Percentiles rank a stretch among this genome's conserved stretches.
These are phyloP conservation scores for Omphalea diandra DNA, from an alignment of 441 rosid genomes.

Conservation along the genomic window DNA sequence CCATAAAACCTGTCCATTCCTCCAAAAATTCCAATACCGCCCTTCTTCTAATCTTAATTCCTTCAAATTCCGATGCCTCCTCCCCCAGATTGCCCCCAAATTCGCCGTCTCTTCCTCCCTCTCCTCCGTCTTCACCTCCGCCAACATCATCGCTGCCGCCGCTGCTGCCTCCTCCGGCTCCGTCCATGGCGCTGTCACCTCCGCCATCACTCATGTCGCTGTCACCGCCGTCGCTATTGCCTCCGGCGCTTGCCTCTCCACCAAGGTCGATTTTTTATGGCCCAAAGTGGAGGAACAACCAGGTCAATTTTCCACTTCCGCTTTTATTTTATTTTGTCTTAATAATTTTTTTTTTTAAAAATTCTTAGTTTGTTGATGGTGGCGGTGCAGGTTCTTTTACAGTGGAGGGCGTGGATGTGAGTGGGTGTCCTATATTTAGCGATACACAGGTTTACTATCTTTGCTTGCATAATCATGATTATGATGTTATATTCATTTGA, in stretches of 20 bases:
- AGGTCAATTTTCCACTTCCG: slow-evolving; percentile 27
- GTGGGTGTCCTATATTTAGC: slow-evolving; percentile 54
- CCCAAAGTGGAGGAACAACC: slow-evolving; percentile 68
- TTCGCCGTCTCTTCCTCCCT: slow-evolving; percentile 41
- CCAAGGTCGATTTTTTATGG: slow-evolving; percentile 72
- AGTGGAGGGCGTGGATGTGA: slow-evolving; percentile 67
- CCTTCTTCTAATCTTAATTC: slow-evolving; percentile 13
- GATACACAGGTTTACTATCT: slow-evolving; percentile 57
- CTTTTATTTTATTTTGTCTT: not conserved
- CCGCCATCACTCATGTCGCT: slow-evolving; percentile 71
- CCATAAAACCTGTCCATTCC: slow-evolving; percentile 21
- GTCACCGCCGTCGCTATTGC: slow-evolving; percentile 73
- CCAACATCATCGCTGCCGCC: slow-evolving; percentile 56
- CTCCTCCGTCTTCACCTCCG: slow-evolving; percentile 35
- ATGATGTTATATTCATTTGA: too few relatives aligned
- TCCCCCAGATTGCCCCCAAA: slow-evolving; percentile 40
- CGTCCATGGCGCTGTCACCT: slow-evolving; percentile 57
- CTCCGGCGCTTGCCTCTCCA: slow-evolving; percentile 81
- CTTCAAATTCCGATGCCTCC: slow-evolving; percentile 33
- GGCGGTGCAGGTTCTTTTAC: slow-evolving; percentile 44
- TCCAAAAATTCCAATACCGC: slow-evolving; percentile 26
- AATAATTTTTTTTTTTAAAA: not conserved
- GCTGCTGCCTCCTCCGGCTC: slow-evolving; percentile 39
- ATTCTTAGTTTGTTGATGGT: not conserved
- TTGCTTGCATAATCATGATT: too few relatives aligned